phyloP scores from a whole-genome alignment of 2,329 filamentous ascomycete species.

The Beauveria sp. region DNA sequence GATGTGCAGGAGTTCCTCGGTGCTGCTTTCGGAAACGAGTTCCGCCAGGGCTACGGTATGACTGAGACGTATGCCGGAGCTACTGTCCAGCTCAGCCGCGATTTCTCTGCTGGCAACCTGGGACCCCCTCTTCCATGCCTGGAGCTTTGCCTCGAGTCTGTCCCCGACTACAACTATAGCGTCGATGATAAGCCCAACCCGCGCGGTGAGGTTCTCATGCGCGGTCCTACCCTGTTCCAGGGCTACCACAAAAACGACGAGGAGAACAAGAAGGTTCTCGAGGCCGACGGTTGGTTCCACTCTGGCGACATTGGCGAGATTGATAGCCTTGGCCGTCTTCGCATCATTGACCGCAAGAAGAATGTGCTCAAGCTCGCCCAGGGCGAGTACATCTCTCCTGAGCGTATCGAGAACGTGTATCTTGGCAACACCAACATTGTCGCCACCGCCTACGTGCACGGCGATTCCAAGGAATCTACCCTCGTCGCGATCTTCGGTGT shows the following conservation, averaged over 20 bases:
- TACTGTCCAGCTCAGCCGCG: constrained; percentile 58
- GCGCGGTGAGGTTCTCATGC: constrained; percentile 80
- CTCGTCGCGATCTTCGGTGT: constrained; percentile 85
- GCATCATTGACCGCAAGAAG: constrained; percentile 94
- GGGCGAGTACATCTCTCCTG: constrained; percentile 95
- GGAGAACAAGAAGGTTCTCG: constrained; percentile 77
- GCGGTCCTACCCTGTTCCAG: constrained; percentile 69
- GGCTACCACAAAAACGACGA: constrained; percentile 88
- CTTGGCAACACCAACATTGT: constrained; percentile 74
- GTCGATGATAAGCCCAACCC: constrained; percentile 83
- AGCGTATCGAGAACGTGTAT: constrained; percentile 94
- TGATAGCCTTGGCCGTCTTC: constrained; percentile 79
- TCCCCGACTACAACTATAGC: constrained; percentile 90
- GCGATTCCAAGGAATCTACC: constrained; percentile 72
- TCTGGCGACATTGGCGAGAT: constrained; percentile 87
- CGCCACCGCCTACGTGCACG: constrained; percentile 81
- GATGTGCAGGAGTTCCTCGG: constrained; percentile 84
- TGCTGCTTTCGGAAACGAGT: constrained; percentile 69
- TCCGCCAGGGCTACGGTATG: constrained; percentile 85
- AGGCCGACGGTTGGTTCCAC: constrained; percentile 92
- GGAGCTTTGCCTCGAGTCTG: constrained; percentile 77
- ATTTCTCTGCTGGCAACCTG: constrained; percentile 74
- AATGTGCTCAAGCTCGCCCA: constrained; percentile 97
- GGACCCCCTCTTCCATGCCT: constrained; percentile 60
- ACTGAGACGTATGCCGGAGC: constrained; percentile 86